phyloP scores from a whole-genome alignment of 2,329 filamentous ascomycete species.

The Lasiodiplodia sp. region DNA sequence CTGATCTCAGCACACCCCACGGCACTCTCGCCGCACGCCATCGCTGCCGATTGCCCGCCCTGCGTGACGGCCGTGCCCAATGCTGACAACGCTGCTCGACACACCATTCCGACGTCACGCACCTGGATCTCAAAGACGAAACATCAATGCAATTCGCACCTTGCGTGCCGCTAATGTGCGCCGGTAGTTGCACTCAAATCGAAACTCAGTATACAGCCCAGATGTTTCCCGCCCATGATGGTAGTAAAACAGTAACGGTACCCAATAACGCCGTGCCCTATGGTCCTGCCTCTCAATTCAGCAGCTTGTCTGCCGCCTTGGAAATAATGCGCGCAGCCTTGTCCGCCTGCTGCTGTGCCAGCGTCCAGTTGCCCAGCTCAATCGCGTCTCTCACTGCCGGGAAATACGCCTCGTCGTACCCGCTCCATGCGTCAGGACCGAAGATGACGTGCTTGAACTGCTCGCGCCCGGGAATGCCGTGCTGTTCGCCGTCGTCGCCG shows the following conservation, averaged over 20 bases:
- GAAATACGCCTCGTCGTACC: constrained; percentile 72
- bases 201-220: constrained; percentile 24
- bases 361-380: constrained; percentile 72
- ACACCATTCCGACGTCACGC: constrained; percentile 4
- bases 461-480: constrained; percentile 81
- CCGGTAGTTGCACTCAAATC: constrained; percentile 13
- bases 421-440: constrained; percentile 80
- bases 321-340: constrained; percentile 74
- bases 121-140: neutral
- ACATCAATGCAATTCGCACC: constrained; percentile 9
- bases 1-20: constrained; percentile 13
- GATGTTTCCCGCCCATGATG: constrained; percentile 9
- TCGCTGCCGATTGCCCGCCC: constrained; percentile 6
- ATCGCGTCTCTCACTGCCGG: constrained; percentile 86
- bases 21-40: neutral
- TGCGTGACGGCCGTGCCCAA: constrained; percentile 4
- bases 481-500: constrained; percentile 37
- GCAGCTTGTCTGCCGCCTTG: constrained; percentile 54
- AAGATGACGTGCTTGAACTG: constrained; percentile 96
- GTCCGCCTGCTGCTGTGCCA: constrained; percentile 72
- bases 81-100: neutral
- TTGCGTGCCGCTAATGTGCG: constrained; percentile 18
- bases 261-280: constrained; percentile 17
- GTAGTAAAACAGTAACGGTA: neutral
- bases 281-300: constrained; percentile 18